Percentiles rank a stretch among this genome's conserved stretches.
phyloP scores from a whole-genome alignment of 2,329 filamentous ascomycete species.

The Xylaria arbuscula region DNA sequence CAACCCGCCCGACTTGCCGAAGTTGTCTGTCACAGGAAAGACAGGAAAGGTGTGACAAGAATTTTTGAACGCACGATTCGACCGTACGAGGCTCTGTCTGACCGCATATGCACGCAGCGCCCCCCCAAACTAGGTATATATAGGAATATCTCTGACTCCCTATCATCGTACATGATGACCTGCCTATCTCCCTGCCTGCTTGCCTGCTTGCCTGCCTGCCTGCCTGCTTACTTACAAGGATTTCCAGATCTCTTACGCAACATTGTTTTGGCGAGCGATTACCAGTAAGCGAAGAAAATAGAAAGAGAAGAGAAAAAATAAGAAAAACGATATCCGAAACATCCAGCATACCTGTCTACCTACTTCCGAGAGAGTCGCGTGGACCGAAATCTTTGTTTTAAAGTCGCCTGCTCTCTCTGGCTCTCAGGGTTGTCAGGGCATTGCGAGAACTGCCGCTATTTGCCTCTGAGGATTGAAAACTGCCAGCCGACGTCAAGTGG shows the following conservation, averaged over 20 bases:
- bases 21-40: neutral
- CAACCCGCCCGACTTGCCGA: neutral
- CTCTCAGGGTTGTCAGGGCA: too few relatives aligned
- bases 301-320: neutral
- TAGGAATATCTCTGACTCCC: too few relatives aligned
- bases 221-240: neutral
- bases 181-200: neutral
- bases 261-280: neutral
- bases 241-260: neutral
- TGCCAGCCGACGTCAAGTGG: too few relatives aligned
- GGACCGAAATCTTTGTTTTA: too few relatives aligned
- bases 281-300: neutral
- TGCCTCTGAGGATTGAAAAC: too few relatives aligned
- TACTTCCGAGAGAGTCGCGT: too few relatives aligned
- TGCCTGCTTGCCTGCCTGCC: neutral
- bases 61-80: constrained; percentile 15
- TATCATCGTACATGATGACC: neutral
- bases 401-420: too few relatives aligned
- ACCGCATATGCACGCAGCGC: neutral
- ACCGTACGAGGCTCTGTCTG: constrained; percentile 28
- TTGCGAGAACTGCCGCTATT: too few relatives aligned
- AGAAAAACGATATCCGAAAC: neutral
- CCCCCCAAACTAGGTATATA: too few relatives aligned
- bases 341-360: too few relatives aligned
- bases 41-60: neutral